phyloP scores from a whole-genome alignment of 768 basidiomycete genomes.

The Phaffia tasmanica region DNA sequence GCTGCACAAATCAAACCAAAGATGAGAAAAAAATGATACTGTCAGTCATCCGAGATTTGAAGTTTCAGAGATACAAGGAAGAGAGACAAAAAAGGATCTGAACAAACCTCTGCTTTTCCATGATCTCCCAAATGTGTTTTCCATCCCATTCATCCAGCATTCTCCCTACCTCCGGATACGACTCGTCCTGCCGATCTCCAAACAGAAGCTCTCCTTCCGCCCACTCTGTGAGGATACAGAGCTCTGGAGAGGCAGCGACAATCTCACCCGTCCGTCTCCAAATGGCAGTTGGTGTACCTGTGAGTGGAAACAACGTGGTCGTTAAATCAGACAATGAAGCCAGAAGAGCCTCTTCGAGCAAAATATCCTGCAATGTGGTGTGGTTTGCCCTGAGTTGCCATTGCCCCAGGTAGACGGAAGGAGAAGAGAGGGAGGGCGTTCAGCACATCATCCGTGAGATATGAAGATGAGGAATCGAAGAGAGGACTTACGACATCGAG shows the following conservation, averaged over 20 bases:
- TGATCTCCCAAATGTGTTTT: constrained; percentile 36
- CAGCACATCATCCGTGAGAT: background rate
- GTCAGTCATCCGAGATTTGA: background rate
- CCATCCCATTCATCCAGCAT: background rate
- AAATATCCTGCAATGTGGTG: background rate
- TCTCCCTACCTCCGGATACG: background rate
- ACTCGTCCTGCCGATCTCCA: constrained; percentile 38
- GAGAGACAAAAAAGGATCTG: constrained; percentile 29
- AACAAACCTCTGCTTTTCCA: constrained; percentile 23
- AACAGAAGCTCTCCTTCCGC: constrained; percentile 66
- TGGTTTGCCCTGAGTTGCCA: constrained; percentile 1
- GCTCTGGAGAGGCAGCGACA: constrained; percentile 90
- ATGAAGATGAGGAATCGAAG: background rate
- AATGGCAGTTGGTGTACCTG: constrained; percentile 40
- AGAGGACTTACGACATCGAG: constrained; percentile 15
- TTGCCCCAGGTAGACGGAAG: background rate
- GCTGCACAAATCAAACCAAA: constrained; percentile 21
- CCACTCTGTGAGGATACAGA: constrained; percentile 88
- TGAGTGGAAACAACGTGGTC: constrained; percentile 11
- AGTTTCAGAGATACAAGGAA: background rate
- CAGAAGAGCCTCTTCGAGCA: constrained; percentile 11
- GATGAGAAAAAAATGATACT: background rate
- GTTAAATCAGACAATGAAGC: constrained; percentile 9
- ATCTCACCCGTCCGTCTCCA: constrained; percentile 99
- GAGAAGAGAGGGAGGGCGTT: background rate